Conservation (phyloP, 2,329 filamentous ascomycete species). For the Neonectria magnoliae region DNA sequence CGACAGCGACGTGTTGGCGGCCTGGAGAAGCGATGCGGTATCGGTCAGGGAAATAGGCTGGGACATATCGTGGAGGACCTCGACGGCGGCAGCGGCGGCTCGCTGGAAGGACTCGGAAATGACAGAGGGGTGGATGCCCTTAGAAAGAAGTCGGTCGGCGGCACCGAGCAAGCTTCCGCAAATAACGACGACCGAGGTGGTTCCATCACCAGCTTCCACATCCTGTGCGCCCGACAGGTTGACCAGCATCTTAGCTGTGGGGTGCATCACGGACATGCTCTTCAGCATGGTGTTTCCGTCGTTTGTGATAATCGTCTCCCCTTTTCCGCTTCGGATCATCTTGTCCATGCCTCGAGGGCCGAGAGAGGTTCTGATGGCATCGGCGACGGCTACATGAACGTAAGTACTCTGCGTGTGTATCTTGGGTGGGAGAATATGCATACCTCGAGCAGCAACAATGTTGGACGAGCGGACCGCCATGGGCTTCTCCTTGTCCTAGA, state of each 20-base stretch:
- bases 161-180: slow-evolving; percentile 94
- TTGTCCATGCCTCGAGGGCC: slow-evolving; percentile 99
- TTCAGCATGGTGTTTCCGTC: slow-evolving; percentile 99
- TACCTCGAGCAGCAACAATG: slow-evolving; percentile 96
- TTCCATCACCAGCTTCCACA: slow-evolving; percentile 97
- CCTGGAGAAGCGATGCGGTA: slow-evolving; percentile 90
- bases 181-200: slow-evolving; percentile 97
- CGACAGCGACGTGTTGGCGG: slow-evolving; percentile 94
- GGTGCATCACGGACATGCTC: slow-evolving; percentile 99
- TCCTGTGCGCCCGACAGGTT: slow-evolving; percentile 97
- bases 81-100: slow-evolving; percentile 87
- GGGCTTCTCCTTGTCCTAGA: slow-evolving; percentile 93
- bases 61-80: slow-evolving; percentile 94
- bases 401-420: slow-evolving; percentile 26
- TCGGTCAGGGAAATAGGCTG: slow-evolving; percentile 91
- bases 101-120: slow-evolving; percentile 98
- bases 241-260: slow-evolving; percentile 99
- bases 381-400: slow-evolving; percentile 78
- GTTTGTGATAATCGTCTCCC: slow-evolving; percentile 99
- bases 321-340: slow-evolving; percentile 97
- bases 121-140: slow-evolving; percentile 96
- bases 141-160: slow-evolving; percentile 87
- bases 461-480: slow-evolving; percentile 95
- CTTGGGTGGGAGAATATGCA: slow-evolving; percentile 33
- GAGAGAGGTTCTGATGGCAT: slow-evolving; percentile 96